phyloP scores from a whole-genome alignment of 2,329 filamentous ascomycete genomes.

The Clathrospora elynae region DNA sequence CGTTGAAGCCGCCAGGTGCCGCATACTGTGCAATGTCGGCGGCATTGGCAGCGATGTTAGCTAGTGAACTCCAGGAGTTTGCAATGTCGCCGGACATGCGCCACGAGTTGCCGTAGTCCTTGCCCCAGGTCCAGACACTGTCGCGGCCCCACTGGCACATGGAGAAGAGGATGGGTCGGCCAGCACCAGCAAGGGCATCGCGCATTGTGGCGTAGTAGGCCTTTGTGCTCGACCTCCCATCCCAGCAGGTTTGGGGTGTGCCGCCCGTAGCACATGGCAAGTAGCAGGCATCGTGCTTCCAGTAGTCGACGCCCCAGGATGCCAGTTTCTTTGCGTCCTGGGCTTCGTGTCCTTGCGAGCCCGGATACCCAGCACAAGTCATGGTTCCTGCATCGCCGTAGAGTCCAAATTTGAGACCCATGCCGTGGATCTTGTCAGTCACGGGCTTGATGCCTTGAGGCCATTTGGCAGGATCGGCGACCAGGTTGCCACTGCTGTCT shows the following conservation, averaged over 20 bases:
- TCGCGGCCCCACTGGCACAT: conserved; percentile 61
- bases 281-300: conserved; percentile 63
- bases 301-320: conserved; percentile 55
- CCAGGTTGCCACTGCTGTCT: conserved; percentile 51
- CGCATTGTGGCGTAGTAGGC: conserved; percentile 57
- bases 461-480: conserved; percentile 42
- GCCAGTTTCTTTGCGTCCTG: conserved; percentile 60
- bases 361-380: conserved; percentile 49
- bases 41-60: conserved; percentile 59
- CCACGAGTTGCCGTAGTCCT: conserved; percentile 55
- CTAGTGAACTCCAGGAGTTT: conserved; percentile 54
- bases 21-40: conserved; percentile 49
- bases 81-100: conserved; percentile 56
- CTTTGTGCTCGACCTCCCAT: too few relatives aligned
- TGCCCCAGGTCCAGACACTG: conserved; percentile 53
- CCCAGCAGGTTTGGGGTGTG: conserved; percentile 52
- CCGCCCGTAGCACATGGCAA: conserved; percentile 60
- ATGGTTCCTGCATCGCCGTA: conserved; percentile 57
- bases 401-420: conserved; percentile 60
- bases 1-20: conserved; percentile 55
- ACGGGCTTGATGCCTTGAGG: conserved; percentile 56
- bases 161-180: conserved; percentile 53
- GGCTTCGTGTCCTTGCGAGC: conserved; percentile 57
- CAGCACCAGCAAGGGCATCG: conserved; percentile 55
- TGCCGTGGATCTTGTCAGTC: conserved; percentile 54